Conservation (phyloP, 192 early-diverging fungal genomes). For the Backusella australiensis region DNA sequence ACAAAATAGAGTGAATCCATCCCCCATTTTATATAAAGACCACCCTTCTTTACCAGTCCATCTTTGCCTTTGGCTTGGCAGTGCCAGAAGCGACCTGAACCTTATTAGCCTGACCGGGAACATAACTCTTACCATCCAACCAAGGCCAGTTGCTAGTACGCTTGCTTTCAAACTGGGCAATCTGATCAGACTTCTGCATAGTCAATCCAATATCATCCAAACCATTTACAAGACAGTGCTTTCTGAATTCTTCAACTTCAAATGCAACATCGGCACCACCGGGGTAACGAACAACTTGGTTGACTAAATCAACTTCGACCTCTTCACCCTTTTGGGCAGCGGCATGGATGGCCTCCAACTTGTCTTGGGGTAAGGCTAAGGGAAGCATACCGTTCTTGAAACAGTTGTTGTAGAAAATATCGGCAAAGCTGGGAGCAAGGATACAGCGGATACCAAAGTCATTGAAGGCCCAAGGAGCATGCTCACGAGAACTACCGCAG, state of each 20-base stretch:
- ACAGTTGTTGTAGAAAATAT: conserved; percentile 76
- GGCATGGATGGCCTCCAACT: conserved; percentile 39
- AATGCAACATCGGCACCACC: conserved; percentile 48
- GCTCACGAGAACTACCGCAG: conserved; percentile 65
- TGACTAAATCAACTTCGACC: conserved; percentile 55
- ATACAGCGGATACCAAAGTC: conserved; percentile 73
- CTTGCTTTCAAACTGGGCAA: conserved; percentile 50
- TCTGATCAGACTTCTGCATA: conserved; percentile 55
- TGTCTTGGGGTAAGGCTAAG: conserved; percentile 33
- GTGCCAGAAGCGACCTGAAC: conserved; percentile 5
- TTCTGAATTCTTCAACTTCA: conserved; percentile 58
- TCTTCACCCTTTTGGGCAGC: conserved; percentile 45
- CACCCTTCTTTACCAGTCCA: conserved; percentile 32
- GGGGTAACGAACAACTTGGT: conserved; percentile 44
- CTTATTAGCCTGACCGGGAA: conserved; percentile 20
- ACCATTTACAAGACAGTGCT: conserved; percentile 65
- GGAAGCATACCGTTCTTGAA: conserved; percentile 77
- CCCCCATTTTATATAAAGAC: not conserved
- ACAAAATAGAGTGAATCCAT: not conserved
- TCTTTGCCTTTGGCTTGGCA: conserved; percentile 20
- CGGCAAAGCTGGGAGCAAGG: conserved; percentile 65
- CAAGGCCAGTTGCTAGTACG: conserved; percentile 56
- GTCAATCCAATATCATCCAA: conserved; percentile 75
- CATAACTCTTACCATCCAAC: conserved; percentile 57
- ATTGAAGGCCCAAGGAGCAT: conserved; percentile 73